phyloP scores from a whole-genome alignment of 2,329 filamentous ascomycete species.

The Colletotrichum ledebouriae region DNA sequence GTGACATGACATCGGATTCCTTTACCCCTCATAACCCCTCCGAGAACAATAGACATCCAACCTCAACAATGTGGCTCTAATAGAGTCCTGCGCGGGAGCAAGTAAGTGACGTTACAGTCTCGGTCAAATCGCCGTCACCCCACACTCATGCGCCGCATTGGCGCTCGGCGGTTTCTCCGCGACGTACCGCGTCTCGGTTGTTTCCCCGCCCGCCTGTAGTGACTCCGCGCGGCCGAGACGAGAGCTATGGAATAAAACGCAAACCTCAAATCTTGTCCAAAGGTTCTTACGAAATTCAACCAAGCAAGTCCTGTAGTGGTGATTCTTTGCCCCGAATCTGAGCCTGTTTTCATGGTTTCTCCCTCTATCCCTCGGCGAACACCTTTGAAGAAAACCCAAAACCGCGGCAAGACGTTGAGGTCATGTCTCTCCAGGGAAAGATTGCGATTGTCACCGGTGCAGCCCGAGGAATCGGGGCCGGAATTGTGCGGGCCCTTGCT shows the following conservation, averaged over 20 bases:
- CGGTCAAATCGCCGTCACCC: constrained; percentile 18
- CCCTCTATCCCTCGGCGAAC: not conserved
- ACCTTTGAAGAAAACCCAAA: not conserved
- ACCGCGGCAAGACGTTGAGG: not conserved
- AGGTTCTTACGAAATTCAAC: not conserved
- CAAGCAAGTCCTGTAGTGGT: not conserved
- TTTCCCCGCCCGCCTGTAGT: not conserved
- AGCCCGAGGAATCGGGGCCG: constrained; percentile 63
- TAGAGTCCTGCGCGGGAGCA: not conserved
- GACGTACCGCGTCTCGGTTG: constrained; percentile 6
- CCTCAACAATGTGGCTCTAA: constrained; percentile 9
- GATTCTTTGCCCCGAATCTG: too few relatives aligned
- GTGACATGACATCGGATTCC: constrained; percentile 7
- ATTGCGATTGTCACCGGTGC: constrained; percentile 33
- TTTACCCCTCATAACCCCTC: constrained; percentile 26
- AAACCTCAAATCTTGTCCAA: too few relatives aligned
- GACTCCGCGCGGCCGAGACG: constrained; percentile 2
- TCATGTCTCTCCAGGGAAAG: constrained; percentile 25
- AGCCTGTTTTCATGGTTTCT: not conserved
- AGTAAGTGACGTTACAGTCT: constrained; percentile 1
- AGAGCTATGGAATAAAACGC: not conserved
- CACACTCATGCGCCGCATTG: constrained; percentile 8
- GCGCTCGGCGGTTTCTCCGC: constrained; percentile 8
- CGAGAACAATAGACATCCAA: not conserved
- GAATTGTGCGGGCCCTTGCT: constrained; percentile 73